These are phyloP conservation scores for Suillus brevipes DNA, from an alignment of 768 basidiomycete genomes.

Conservation along the genomic window DNA sequence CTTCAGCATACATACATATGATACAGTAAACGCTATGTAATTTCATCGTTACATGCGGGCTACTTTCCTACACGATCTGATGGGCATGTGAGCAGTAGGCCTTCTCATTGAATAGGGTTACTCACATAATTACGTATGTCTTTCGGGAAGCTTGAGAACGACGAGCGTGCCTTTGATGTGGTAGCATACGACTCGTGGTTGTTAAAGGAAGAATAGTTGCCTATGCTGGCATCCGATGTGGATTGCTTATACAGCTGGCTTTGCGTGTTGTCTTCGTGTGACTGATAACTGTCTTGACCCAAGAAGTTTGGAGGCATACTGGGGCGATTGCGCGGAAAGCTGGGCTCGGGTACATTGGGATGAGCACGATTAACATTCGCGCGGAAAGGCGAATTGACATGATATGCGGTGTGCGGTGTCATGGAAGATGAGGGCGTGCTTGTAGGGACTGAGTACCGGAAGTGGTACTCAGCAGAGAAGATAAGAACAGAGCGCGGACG, in stretches of 20 bases:
- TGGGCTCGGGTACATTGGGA: slow-evolving; percentile 1
- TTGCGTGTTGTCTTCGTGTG: slow-evolving; percentile 13
- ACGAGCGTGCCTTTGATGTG: slow-evolving; percentile 11
- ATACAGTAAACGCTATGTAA: slow-evolving; percentile 1
- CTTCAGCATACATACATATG: not conserved
- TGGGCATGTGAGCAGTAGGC: slow-evolving; percentile 13
- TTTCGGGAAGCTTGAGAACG: slow-evolving; percentile 29
- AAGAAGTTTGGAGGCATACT: not conserved
- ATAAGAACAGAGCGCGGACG: slow-evolving; percentile 34
- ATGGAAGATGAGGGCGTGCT: slow-evolving; percentile 16
- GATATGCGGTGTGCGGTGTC: slow-evolving; percentile 8
- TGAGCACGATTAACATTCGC: slow-evolving; percentile 7
- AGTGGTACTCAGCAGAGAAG: slow-evolving; percentile 62
- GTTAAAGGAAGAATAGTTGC: slow-evolving; percentile 21
- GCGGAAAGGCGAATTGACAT: not conserved
- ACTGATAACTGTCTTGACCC: not conserved
- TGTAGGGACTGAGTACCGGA: slow-evolving; percentile 40
- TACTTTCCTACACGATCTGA: slow-evolving; percentile 23
- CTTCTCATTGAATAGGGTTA: slow-evolving; percentile 9
- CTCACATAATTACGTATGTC: slow-evolving; percentile 38
- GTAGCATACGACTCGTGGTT: slow-evolving; percentile 18
- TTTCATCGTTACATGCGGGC: slow-evolving; percentile 3
- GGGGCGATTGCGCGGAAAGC: not conserved
- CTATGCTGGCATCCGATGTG: slow-evolving; percentile 30
- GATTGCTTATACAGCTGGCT: slow-evolving; percentile 30